Percentiles rank a stretch among this genome's conserved stretches.
Evolutionary conservation across 1,284 basidiomycete genomes (phyloP).

Genomic region (Schizophyllum amplum): DNA sequence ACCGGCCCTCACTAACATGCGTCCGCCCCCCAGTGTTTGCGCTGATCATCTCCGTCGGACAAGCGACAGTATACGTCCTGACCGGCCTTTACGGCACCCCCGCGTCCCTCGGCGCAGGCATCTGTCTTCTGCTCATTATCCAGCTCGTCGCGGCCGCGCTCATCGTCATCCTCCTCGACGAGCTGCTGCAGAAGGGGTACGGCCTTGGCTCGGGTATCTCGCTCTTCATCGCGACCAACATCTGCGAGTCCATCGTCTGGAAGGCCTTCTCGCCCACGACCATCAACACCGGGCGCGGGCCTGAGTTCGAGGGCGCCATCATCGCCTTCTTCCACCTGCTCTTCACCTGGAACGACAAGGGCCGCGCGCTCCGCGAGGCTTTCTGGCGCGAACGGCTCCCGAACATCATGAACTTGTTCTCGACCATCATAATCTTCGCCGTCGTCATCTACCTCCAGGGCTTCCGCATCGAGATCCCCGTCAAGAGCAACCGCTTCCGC

Average conservation of each 20-base stretch:
- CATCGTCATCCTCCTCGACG: constrained; percentile 97
- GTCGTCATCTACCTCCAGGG: constrained; percentile 98
- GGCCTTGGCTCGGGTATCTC: constrained; percentile 98
- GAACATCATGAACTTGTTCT: constrained; percentile 96
- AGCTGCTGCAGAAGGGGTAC: constrained; percentile 98
- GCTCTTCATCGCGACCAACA: constrained; percentile 99
- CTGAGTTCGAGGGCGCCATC: constrained; percentile 96
- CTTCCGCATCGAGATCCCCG: constrained; percentile 97
- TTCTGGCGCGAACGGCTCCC: constrained; percentile 97
- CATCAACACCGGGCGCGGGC: constrained; percentile 95
- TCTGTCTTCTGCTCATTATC: constrained; percentile 92
- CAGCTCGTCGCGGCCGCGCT: constrained; percentile 92
- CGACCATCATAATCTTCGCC: constrained; percentile 88
- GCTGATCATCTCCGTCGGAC: constrained; percentile 92
- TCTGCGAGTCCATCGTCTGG: constrained; percentile 99
- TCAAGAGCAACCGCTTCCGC: constrained; percentile 94
- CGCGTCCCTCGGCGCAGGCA: constrained; percentile 89
- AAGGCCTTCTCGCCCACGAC: constrained; percentile 99
- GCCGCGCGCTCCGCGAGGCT: constrained; percentile 92
- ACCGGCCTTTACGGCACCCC: constrained; percentile 97
- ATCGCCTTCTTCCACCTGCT: constrained; percentile 96
- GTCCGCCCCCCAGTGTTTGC: constrained; percentile 77
- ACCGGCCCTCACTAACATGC: neutral
- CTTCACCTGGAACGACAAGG: constrained; percentile 99
- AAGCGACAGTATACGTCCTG: constrained; percentile 95